Conservation (phyloP, 768 basidiomycete genomes). For the Jaapia argillacea region DNA sequence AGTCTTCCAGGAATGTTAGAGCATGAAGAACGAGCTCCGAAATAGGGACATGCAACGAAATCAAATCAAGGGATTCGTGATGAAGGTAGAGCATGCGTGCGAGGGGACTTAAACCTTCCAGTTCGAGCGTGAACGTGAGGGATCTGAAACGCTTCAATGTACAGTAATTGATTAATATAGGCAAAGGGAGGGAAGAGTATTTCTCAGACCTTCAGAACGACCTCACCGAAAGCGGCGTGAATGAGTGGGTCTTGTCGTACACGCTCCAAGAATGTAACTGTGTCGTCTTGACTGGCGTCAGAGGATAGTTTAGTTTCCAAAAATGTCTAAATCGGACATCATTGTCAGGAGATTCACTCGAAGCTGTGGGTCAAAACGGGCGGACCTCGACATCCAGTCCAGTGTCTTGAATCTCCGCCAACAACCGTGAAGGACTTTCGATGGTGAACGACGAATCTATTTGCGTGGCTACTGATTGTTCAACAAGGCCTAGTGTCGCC, state of each 20-base stretch:
- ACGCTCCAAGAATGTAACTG: constrained; percentile 20
- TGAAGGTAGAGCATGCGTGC: constrained; percentile 55
- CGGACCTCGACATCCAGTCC: constrained; percentile 50
- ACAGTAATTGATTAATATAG: neutral
- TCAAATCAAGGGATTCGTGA: constrained; percentile 52
- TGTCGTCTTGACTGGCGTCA: constrained; percentile 35
- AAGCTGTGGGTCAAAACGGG: constrained; percentile 2
- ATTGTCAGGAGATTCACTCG: constrained; percentile 7
- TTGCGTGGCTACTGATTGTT: constrained; percentile 38
- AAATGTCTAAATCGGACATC: constrained; percentile 28
- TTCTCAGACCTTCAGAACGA: constrained; percentile 40
- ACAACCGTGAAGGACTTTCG: constrained; percentile 36
- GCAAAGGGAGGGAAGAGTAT: constrained; percentile 8
- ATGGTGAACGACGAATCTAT: constrained; percentile 41
- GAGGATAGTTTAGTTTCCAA: constrained; percentile 47
- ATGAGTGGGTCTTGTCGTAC: constrained; percentile 46
- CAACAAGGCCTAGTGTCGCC: constrained; percentile 41
- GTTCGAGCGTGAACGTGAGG: constrained; percentile 42
- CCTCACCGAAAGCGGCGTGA: constrained; percentile 48
- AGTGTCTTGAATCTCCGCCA: constrained; percentile 49
- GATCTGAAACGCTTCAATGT: constrained; percentile 63
- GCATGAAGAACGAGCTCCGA: constrained; percentile 55
- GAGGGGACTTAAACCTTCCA: constrained; percentile 62
- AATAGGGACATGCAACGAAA: constrained; percentile 59
- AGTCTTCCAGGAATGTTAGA: constrained; percentile 53